Percentiles rank a stretch among this genome's conserved stretches.
Conservation (phyloP, 2,329 filamentous ascomycete species). For the Fusarium circinatum region DNA sequence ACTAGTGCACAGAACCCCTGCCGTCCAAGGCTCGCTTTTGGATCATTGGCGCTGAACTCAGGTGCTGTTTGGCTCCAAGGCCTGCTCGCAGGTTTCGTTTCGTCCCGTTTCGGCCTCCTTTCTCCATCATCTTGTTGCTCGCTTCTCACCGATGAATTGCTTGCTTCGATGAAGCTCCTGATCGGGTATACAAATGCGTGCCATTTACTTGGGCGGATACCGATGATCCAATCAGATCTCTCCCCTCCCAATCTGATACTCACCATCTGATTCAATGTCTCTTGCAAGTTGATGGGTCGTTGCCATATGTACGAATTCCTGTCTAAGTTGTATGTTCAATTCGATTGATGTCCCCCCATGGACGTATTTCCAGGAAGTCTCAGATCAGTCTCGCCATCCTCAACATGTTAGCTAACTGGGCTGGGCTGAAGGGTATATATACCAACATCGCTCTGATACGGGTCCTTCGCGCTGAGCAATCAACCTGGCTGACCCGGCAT, state of each 20-base stretch:
- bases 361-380: background rate
- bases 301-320: background rate
- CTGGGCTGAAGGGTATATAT: background rate
- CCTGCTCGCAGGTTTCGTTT: slow-evolving; percentile 32
- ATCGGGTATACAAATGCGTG: slow-evolving; percentile 15
- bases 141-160: slow-evolving; percentile 33
- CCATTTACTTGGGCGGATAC: background rate
- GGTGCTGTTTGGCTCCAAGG: slow-evolving; percentile 34
- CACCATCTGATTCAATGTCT: background rate
- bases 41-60: slow-evolving; percentile 24
- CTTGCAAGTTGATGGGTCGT: background rate
- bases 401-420: background rate
- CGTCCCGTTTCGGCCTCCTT: slow-evolving; percentile 34
- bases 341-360: background rate
- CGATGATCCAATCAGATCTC: background rate
- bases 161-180: slow-evolving; percentile 9
- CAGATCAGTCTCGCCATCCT: background rate
- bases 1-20: slow-evolving; percentile 15
- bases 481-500: background rate
- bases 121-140: slow-evolving; percentile 31
- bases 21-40: slow-evolving; percentile 14
- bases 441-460: background rate
- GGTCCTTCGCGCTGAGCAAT: background rate
- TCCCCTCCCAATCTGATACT: background rate
- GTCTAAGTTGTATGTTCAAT: background rate